Evolutionary conservation across 1,139 yeast species (phyloP), one percentile per base, ranked within the genome.

Genomic region (Blastobotrys malaysiensis): DNA sequence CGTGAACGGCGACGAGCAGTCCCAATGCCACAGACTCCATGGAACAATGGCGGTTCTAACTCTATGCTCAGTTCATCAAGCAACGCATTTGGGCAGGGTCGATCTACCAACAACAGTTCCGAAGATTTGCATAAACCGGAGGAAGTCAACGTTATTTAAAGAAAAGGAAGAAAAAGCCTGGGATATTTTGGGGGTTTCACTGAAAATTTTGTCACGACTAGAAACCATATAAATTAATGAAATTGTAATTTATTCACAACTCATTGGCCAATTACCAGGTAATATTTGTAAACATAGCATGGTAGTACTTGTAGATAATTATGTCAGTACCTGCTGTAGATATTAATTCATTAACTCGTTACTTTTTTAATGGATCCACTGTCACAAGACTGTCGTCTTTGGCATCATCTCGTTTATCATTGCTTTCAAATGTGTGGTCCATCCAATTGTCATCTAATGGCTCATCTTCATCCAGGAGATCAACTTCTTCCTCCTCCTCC

Each of bases 1-100:
- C 77, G 88, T 62, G 93, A 86, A 39, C 58, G 58, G 50, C 52
- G 60, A 19, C 54, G 64, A 36, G 54, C 54, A 11, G 50, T 56
- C 14, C 49, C 52, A 45, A 45, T 52, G 39, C 27, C 53, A 18
- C 53, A 49, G 24, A 39, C 54, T 39, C 55, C 52, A 3, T 54
- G 56, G 57, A 48, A 26, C 36, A 46, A 44, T 39, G 50, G 48
- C 14, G 55, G 50, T 24, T 39, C 53, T 6, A 43, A 46, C 5
- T 55, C 57, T 9, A 52, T 52, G 53, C 27, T 50, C 20, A 50
- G 52, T 24, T 49, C 55, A 1, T 21, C 44, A 36, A 48, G 45
- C 36, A 43, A 48, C 43, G 49, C 44, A n/a, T 48, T 46, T 19
- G 43, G 47, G 26, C 27, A 16, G 5, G 45, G 45, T 19, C 18